Conservation (phyloP, 2,329 filamentous ascomycete genomes). For the Zasmidium cellare region DNA sequence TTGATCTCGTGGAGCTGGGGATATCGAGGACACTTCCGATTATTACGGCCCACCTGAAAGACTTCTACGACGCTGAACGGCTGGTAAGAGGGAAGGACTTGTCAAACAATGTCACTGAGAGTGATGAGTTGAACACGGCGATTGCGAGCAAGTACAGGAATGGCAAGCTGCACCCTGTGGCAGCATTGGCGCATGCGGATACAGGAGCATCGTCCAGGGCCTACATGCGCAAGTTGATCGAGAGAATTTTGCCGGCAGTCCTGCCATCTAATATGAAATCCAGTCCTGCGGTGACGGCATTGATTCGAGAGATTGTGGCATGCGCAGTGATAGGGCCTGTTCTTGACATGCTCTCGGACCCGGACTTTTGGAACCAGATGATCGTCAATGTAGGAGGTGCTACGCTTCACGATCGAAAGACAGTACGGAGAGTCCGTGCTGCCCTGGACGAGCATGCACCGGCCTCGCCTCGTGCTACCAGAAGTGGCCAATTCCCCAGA, state of each 20-base stretch:
- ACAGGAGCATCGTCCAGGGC: conserved; percentile 84
- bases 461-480: conserved; percentile 53
- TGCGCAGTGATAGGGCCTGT: conserved; percentile 87
- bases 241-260: conserved; percentile 70
- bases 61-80: conserved; percentile 88
- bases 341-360: conserved; percentile 78
- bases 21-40: conserved; percentile 84
- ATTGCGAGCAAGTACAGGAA: conserved; percentile 93
- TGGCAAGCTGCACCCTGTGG: conserved; percentile 84
- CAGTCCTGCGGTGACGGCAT: conserved; percentile 75
- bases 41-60: conserved; percentile 81
- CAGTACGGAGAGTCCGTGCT: conserved; percentile 85
- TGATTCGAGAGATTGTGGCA: conserved; percentile 86
- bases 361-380: conserved; percentile 96
- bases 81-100: conserved; percentile 83
- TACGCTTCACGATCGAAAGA: conserved; percentile 92
- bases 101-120: conserved; percentile 88
- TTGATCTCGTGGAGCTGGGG: conserved; percentile 81
- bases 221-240: conserved; percentile 75
- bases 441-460: conserved; percentile 93
- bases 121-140: conserved; percentile 90
- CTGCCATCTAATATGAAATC: conserved; percentile 72
- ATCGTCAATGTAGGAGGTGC: conserved; percentile 76
- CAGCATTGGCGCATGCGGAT: conserved; percentile 78
- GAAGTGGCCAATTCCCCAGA: conserved; percentile 68